phyloP scores from a whole-genome alignment of 2,329 filamentous ascomycete species.

The Tolypocladium ophioglossoides region DNA sequence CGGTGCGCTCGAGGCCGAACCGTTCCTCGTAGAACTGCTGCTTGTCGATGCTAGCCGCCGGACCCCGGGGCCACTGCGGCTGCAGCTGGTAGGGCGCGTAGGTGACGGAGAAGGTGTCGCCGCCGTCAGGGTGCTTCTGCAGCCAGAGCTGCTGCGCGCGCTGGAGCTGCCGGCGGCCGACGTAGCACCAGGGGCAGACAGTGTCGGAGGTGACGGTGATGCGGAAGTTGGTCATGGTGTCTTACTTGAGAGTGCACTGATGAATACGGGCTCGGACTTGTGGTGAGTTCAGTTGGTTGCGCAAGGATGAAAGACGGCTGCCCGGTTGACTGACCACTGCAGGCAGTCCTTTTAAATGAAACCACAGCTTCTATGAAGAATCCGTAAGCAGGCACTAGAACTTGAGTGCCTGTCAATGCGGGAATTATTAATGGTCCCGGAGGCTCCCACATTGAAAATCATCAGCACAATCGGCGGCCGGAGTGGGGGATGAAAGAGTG shows the following conservation, averaged over 20 bases:
- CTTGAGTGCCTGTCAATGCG: background rate
- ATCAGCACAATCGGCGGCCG: background rate
- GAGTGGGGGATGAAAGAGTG: background rate
- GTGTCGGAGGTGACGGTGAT: constrained; percentile 39
- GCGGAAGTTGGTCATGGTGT: constrained; percentile 46
- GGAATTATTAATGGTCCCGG: background rate
- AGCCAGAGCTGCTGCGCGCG: constrained; percentile 32
- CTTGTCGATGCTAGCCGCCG: constrained; percentile 24
- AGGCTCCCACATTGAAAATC: background rate
- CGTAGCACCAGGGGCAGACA: constrained; percentile 41
- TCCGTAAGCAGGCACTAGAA: background rate
- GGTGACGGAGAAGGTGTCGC: constrained; percentile 47
- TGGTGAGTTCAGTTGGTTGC: background rate
- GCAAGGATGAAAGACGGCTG: background rate
- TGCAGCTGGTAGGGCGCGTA: constrained; percentile 36
- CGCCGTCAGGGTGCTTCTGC: constrained; percentile 26
- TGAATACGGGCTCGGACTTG: background rate
- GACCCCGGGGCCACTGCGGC: constrained; percentile 21
- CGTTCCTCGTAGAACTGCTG: constrained; percentile 22
- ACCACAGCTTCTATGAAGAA: background rate
- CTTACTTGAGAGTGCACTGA: background rate
- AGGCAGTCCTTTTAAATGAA: background rate
- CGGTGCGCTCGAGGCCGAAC: constrained; percentile 56
- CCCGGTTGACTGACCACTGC: background rate
- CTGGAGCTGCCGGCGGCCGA: constrained; percentile 35